Evolutionary conservation across 2,329 filamentous ascomycete genomes (phyloP).

Genomic region (Pyrenophora tritici-repentis): DNA sequence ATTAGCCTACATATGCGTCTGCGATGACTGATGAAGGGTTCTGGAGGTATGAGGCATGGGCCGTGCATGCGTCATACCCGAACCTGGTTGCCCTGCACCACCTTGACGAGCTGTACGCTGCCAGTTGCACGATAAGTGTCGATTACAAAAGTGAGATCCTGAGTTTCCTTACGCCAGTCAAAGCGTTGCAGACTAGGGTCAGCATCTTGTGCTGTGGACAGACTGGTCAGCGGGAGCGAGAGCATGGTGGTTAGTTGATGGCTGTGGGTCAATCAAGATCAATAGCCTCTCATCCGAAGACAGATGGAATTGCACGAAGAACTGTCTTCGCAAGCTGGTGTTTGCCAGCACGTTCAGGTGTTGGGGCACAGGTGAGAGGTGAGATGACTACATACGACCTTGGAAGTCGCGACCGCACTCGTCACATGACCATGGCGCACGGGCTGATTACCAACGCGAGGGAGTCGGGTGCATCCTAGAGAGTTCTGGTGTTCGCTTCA

Average conservation of each 20-base stretch:
- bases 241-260: slow-evolving; percentile 29
- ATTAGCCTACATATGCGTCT: slow-evolving; percentile 8
- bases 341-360: neutral
- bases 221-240: slow-evolving; percentile 38
- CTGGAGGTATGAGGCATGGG: neutral
- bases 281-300: neutral
- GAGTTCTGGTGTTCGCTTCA: slow-evolving; percentile 41
- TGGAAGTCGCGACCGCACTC: slow-evolving; percentile 21
- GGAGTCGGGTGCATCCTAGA: slow-evolving; percentile 28
- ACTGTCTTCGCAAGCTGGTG: neutral
- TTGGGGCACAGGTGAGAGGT: neutral
- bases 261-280: slow-evolving; percentile 3
- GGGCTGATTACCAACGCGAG: slow-evolving; percentile 18
- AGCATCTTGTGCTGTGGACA: slow-evolving; percentile 43
- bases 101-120: slow-evolving; percentile 43
- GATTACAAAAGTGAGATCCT: slow-evolving; percentile 40
- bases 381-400: neutral
- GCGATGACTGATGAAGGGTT: neutral
- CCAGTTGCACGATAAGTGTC: slow-evolving; percentile 37
- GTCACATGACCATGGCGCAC: slow-evolving; percentile 27
- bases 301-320: neutral
- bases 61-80: slow-evolving; percentile 46
- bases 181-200: slow-evolving; percentile 34
- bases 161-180: slow-evolving; percentile 43
- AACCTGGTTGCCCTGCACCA: slow-evolving; percentile 49